Evolutionary conservation across 78 protist species (phyloP).

Genomic region (Dictyostelium firmibasis): DNA sequence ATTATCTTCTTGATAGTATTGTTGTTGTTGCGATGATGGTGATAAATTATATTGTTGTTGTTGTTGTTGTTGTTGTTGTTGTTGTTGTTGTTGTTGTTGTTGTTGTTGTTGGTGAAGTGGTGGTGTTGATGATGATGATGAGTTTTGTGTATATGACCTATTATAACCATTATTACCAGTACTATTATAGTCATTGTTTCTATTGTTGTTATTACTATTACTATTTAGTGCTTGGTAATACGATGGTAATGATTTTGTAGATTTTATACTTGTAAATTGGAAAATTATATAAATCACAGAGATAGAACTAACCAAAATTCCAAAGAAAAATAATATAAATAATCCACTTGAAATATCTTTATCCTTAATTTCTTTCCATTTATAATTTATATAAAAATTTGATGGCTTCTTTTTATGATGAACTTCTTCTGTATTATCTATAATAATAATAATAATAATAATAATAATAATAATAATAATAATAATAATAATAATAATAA

Average conservation of each 20-base stretch:
- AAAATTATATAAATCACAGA: constrained; percentile 11
- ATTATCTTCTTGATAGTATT: not conserved
- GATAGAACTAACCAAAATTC: constrained; percentile 26
- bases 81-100: constrained; percentile 20
- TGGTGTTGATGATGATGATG: not conserved
- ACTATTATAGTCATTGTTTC: not conserved
- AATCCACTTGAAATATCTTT: constrained; percentile 36
- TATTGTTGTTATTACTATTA: not conserved
- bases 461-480: too few relatives aligned
- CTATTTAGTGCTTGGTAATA: not conserved
- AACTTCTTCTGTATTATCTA: constrained; percentile 57
- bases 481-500: too few relatives aligned
- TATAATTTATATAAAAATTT: constrained; percentile 48
- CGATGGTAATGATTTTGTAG: not conserved
- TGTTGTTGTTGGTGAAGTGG: constrained; percentile 16
- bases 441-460: too few relatives aligned
- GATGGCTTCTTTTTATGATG: constrained; percentile 62
- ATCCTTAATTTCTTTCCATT: constrained; percentile 57
- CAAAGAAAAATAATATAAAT: constrained; percentile 49
- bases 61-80: constrained; percentile 8
- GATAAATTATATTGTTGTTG: constrained; percentile 9
- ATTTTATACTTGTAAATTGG: not conserved
- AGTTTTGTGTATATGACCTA: not conserved
- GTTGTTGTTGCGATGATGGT: not conserved
- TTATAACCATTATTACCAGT: not conserved